Conservation (phyloP, 2,329 filamentous ascomycete genomes). For the Xylogone sp. region DNA sequence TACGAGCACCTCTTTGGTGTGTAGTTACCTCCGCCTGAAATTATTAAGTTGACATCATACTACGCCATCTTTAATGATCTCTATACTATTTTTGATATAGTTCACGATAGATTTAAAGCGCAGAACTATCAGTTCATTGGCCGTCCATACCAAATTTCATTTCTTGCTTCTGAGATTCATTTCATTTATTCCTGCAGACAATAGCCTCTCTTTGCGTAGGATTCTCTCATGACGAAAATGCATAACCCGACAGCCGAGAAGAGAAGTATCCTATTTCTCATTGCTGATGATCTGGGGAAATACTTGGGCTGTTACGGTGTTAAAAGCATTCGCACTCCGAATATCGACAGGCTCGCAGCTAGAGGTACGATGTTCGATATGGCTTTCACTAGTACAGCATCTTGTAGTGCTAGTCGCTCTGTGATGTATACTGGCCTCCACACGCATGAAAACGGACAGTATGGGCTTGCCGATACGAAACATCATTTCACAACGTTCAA, state of each 20-base stretch:
- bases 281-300: constrained; percentile 40
- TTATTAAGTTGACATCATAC: neutral
- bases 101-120: neutral
- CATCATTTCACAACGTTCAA: constrained; percentile 42
- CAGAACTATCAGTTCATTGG: neutral
- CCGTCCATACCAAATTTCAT: neutral
- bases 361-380: constrained; percentile 33
- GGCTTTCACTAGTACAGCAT: constrained; percentile 42
- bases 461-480: constrained; percentile 35
- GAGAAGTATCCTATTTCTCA: constrained; percentile 33
- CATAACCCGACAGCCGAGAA: neutral
- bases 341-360: constrained; percentile 36
- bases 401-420: constrained; percentile 43
- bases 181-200: neutral
- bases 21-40: no score
- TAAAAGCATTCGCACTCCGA: constrained; percentile 30
- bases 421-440: constrained; percentile 46
- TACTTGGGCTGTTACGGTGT: constrained; percentile 34
- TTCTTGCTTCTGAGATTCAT: neutral
- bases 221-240: neutral
- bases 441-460: constrained; percentile 44
- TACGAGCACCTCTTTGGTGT: neutral
- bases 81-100: neutral
- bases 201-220: neutral
- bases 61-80: neutral